A percentile compares a stretch with the other conserved stretches of the same genome.
phyloP scores from a whole-genome alignment of 2,329 filamentous ascomycete genomes.

The Endothia cerciana region DNA sequence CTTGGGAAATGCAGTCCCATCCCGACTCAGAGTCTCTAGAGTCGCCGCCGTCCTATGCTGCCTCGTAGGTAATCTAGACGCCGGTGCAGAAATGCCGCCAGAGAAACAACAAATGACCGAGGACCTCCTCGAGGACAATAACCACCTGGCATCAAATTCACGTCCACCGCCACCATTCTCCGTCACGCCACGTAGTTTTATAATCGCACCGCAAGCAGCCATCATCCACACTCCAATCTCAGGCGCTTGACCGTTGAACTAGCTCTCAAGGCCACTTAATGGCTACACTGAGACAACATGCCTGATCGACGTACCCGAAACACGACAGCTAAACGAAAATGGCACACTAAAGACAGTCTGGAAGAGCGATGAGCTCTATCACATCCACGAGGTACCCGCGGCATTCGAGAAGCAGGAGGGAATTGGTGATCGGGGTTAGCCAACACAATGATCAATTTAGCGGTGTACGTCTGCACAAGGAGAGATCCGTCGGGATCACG shows the following conservation, averaged over 20 bases:
- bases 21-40: not conserved
- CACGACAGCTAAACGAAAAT: not conserved
- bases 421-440: not conserved
- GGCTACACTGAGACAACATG: not conserved
- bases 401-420: not conserved
- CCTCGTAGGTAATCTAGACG: not conserved
- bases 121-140: not conserved
- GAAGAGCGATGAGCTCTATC: constrained; percentile 16
- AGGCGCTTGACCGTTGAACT: constrained; percentile 13
- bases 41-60: constrained; percentile 9
- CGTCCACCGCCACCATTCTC: constrained; percentile 21
- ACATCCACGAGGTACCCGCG: not conserved
- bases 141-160: not conserved
- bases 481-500: not conserved
- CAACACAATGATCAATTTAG: constrained; percentile 14
- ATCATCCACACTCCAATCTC: constrained; percentile 2
- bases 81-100: not conserved
- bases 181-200: constrained; percentile 18
- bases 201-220: constrained; percentile 2
- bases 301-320: constrained; percentile 2
- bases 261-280: constrained; percentile 16
- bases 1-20: not conserved
- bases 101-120: not conserved
- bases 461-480: constrained; percentile 9
- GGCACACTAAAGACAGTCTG: not conserved